These are phyloP conservation scores for Acacia concinna DNA, from an alignment of 331 rosid genomes.

Conservation along the genomic window DNA sequence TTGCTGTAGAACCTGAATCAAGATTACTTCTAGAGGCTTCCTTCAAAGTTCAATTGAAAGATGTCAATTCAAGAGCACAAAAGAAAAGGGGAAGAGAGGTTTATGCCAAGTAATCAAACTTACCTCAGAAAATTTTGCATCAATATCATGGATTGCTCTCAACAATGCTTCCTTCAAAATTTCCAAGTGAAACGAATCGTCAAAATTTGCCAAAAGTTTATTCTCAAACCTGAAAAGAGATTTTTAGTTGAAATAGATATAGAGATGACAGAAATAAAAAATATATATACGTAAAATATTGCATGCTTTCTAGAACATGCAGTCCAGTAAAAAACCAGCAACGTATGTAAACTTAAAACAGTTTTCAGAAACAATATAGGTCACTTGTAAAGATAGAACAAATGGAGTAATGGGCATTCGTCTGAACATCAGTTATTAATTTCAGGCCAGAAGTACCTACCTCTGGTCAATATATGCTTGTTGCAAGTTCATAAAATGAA, in stretches of 20 bases:
- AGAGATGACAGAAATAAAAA: conserved; percentile 17
- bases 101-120: conserved; percentile 28
- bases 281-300: not conserved
- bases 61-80: conserved; percentile 40
- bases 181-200: conserved; percentile 75
- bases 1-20: conserved; percentile 85
- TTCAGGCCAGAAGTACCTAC: not conserved
- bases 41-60: conserved; percentile 55
- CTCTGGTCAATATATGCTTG: not conserved
- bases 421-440: not conserved
- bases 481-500: not conserved
- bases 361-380: not conserved
- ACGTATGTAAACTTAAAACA: not conserved
- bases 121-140: conserved; percentile 82
- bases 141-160: conserved; percentile 86
- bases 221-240: conserved; percentile 68
- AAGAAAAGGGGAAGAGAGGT: not conserved
- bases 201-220: conserved; percentile 50
- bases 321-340: conserved; percentile 9
- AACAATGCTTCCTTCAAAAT: conserved; percentile 89
- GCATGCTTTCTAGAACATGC: not conserved
- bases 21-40: conserved; percentile 69
- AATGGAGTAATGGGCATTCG: too few species aligned
- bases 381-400: conserved; percentile 7
- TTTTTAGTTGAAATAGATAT: conserved; percentile 18